These are phyloP conservation scores for Voacanga thouarsii DNA, from an alignment of 257 asterid species.

Conservation along the genomic window DNA sequence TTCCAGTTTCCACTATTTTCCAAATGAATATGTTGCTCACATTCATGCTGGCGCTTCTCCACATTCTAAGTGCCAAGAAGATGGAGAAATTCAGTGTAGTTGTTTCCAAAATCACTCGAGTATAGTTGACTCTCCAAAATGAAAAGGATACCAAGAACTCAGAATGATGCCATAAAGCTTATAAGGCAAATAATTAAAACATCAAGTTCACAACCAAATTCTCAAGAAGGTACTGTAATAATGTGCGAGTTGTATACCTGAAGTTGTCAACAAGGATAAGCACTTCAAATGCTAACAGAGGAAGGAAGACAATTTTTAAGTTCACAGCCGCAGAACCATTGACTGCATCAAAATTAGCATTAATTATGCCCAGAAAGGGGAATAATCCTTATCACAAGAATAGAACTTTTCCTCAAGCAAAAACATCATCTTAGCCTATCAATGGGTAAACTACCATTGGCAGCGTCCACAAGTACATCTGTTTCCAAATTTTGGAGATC, in stretches of 20 bases:
- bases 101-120: neutral
- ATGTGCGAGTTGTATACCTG: conserved; percentile 44
- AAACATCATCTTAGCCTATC: neutral
- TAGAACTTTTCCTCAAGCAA: neutral
- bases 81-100: neutral
- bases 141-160: neutral
- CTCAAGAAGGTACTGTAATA: neutral
- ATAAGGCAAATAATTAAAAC: neutral
- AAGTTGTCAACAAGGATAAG: conserved; percentile 80
- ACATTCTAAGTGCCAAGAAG: neutral
- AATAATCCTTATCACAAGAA: conserved; percentile 6
- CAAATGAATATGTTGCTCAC: neutral
- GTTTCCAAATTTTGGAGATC: neutral
- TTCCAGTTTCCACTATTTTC: neutral
- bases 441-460: neutral
- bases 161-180: neutral
- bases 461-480: neutral
- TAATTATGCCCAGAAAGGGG: conserved; percentile 9
- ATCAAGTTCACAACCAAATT: neutral
- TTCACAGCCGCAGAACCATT: conserved; percentile 59
- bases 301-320: conserved; percentile 86
- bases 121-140: neutral
- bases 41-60: neutral
- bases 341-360: conserved; percentile 48
- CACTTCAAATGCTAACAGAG: conserved; percentile 80